These are phyloP conservation scores for Paraconiothyrium brasiliense DNA, from an alignment of 2,329 filamentous ascomycete genomes.

Conservation along the genomic window DNA sequence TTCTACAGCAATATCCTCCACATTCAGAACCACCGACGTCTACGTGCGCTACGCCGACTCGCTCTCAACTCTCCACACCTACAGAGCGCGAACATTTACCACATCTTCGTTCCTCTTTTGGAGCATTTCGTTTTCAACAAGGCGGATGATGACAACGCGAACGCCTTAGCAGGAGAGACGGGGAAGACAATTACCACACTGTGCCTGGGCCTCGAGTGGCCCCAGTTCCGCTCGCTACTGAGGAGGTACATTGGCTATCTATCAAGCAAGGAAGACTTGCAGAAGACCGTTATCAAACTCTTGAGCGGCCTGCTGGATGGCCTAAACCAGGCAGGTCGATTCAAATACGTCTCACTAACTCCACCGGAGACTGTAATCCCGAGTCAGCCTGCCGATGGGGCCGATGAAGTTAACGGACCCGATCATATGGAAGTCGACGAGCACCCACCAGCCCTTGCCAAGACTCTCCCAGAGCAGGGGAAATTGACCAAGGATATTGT, in stretches of 20 bases:
- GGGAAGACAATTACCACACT: conserved; percentile 81
- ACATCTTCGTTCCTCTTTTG: conserved; percentile 88
- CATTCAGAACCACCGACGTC: conserved; percentile 84
- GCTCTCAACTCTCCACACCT: conserved; percentile 75
- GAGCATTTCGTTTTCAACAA: conserved; percentile 94
- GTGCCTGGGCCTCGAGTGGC: conserved; percentile 83
- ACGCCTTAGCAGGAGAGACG: conserved; percentile 86
- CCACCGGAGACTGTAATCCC: conserved; percentile 54
- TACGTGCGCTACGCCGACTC: conserved; percentile 82
- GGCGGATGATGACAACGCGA: conserved; percentile 77
- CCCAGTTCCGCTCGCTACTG: conserved; percentile 85
- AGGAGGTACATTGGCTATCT: conserved; percentile 86
- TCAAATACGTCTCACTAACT: conserved; percentile 39
- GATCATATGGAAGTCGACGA: conserved; percentile 30
- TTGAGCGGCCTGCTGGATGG: conserved; percentile 84
- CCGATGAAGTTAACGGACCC: conserved; percentile 15
- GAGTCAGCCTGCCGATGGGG: conserved; percentile 27
- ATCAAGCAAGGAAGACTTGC: conserved; percentile 78
- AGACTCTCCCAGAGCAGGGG: conserved; percentile 71
- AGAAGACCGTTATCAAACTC: conserved; percentile 86
- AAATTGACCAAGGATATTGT: conserved; percentile 78
- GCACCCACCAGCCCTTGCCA: conserved; percentile 59
- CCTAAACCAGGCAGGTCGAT: conserved; percentile 64
- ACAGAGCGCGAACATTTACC: conserved; percentile 78
- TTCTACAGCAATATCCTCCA: conserved; percentile 95